Conservation (phyloP, 345 rosid genomes). For the Eucalyptus decipiens region DNA sequence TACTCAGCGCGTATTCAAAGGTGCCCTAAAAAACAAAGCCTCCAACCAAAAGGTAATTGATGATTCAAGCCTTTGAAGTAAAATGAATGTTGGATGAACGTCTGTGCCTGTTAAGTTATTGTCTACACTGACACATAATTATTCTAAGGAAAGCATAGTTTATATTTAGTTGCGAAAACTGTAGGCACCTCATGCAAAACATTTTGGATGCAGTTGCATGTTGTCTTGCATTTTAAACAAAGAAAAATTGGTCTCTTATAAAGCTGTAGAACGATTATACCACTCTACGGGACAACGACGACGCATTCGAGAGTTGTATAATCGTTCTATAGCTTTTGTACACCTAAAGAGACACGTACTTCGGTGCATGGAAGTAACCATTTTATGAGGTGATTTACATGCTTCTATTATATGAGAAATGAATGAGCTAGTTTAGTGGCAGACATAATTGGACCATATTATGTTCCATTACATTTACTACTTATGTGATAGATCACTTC, state of each 20-base stretch:
- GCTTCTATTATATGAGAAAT: neutral
- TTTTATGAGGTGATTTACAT: neutral
- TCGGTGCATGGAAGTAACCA: neutral
- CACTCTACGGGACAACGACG: too few species aligned
- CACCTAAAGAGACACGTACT: neutral
- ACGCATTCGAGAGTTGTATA: neutral
- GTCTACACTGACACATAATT: neutral
- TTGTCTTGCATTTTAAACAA: neutral
- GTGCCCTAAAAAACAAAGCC: constrained; percentile 40
- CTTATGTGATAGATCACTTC: neutral
- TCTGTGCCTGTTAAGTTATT: neutral
- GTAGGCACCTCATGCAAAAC: neutral
- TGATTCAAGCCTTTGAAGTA: neutral
- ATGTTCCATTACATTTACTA: neutral
- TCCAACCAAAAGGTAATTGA: constrained; percentile 33
- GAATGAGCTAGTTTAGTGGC: neutral
- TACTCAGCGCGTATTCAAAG: constrained; percentile 47
- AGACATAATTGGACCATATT: neutral
- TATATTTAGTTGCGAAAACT: neutral
- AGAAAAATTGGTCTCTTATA: neutral
- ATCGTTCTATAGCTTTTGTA: neutral
- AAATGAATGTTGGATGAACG: neutral
- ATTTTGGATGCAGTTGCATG: neutral
- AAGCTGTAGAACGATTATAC: neutral
- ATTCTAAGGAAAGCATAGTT: neutral